A percentile compares a stretch with the other conserved stretches of the same genome.
These are phyloP conservation scores for Begonia fuchsioides DNA, from an alignment of 306 rosid species.

Conservation along the genomic window DNA sequence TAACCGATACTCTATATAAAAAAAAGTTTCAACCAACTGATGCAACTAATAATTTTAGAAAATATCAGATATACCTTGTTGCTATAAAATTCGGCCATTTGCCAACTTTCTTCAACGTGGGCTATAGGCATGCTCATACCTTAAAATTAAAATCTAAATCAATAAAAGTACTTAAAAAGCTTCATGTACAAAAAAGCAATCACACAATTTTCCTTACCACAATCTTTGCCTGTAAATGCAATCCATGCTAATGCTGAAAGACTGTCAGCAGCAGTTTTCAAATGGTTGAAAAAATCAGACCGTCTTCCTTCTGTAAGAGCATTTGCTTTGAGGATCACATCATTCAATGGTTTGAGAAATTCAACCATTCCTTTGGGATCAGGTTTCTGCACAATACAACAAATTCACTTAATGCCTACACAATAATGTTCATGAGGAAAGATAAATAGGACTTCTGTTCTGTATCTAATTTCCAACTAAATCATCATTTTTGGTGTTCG, in stretches of 20 bases:
- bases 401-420: conserved; percentile 4
- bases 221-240: conserved; percentile 77
- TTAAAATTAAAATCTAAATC: conserved; percentile 23
- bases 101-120: conserved; percentile 99
- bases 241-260: conserved; percentile 94
- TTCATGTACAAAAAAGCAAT: conserved; percentile 7
- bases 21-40: too few species aligned
- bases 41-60: not conserved
- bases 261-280: conserved; percentile 84
- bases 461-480: not conserved
- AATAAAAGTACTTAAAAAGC: not conserved
- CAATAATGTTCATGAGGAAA: conserved; percentile 1
- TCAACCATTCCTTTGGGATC: conserved; percentile 53
- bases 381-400: conserved; percentile 56
- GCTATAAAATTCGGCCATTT: conserved; percentile 96
- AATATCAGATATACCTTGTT: conserved; percentile 60
- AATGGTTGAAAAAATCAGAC: conserved; percentile 74
- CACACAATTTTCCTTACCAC: conserved; percentile 37
- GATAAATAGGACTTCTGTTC: not conserved
- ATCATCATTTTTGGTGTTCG: not conserved
- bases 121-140: conserved; percentile 99
- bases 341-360: conserved; percentile 79
- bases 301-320: conserved; percentile 73
- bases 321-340: conserved; percentile 43
- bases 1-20: too few species aligned